These are phyloP conservation scores for Suhomyces chickasaworum DNA, from an alignment of 1,139 yeast genomes.

Conservation along the genomic window DNA sequence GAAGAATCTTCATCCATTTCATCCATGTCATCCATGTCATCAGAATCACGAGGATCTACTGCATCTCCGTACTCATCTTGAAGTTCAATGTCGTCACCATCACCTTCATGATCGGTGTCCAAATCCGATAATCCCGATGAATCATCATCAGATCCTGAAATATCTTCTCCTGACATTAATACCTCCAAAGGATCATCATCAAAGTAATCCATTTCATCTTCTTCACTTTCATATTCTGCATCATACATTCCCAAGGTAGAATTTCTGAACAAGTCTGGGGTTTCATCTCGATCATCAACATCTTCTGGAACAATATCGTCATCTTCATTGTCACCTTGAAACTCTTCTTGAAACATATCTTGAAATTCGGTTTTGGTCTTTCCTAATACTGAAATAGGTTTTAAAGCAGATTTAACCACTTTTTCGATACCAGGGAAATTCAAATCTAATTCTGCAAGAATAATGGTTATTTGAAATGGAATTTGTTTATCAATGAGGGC, in stretches of 20 bases:
- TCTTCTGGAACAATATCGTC: slow-evolving; percentile 56
- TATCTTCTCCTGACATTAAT: slow-evolving; percentile 39
- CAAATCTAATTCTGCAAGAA: slow-evolving; percentile 66
- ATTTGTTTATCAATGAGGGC: slow-evolving; percentile 68
- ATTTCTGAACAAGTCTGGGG: slow-evolving; percentile 81
- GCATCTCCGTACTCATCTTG: slow-evolving; percentile 29
- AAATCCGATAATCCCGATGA: slow-evolving; percentile 31
- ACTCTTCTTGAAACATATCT: slow-evolving; percentile 55
- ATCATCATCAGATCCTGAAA: slow-evolving; percentile 25
- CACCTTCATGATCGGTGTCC: slow-evolving; percentile 26
- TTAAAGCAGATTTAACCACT: slow-evolving; percentile 58
- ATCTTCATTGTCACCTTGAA: slow-evolving; percentile 49
- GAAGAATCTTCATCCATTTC: slow-evolving; percentile 23
- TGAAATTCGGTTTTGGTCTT: slow-evolving; percentile 60
- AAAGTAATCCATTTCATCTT: slow-evolving; percentile 28
- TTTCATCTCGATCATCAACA: slow-evolving; percentile 71
- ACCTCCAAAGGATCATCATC: slow-evolving; percentile 41
- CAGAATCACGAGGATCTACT: slow-evolving; percentile 15
- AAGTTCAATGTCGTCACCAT: slow-evolving; percentile 26
- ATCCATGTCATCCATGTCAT: slow-evolving; percentile 17
- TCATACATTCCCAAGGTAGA: slow-evolving; percentile 96
- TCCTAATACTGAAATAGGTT: slow-evolving; percentile 65
- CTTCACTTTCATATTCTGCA: slow-evolving; percentile 72
- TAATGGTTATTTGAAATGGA: slow-evolving; percentile 56
- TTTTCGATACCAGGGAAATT: slow-evolving; percentile 68